Evolutionary conservation across 129 eudicot genomes (phyloP), one percentile per base, ranked within the genome.

Genomic region (Flaveria linearis): DNA sequence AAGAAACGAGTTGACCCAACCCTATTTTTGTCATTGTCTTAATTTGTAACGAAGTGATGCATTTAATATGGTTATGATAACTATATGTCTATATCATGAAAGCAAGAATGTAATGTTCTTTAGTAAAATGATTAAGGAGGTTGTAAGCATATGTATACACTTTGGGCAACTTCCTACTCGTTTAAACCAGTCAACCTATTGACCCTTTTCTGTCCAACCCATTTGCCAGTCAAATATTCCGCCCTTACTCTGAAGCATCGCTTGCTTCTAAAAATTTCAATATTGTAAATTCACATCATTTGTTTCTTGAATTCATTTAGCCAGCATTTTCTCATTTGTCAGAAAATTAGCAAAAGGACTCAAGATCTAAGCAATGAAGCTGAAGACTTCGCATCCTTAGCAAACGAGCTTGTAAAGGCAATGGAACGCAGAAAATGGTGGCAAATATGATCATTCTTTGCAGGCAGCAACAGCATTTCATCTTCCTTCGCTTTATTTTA

Each of bases 351-450:
- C 76, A 82, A 73, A 76, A 80, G 89, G 84, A 84, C 98, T 10
- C 96, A 88, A 84, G 98, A 93, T 68, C 82, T 93, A 74, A 82
- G 72, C 57, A 74, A 79, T 51, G 98, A 85, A 78, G 98, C 98
- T 0, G 96, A 93, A 85, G 90, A 93, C 80, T 93, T 93, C 50
- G 98, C 98, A 49, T 91, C 98, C 47, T 78, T 93, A 76, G 97
- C 98, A n/a, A 84, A 91, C 30, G 98, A 93, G 88, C 98, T 93
- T 50, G 98, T 87, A n/a, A 91, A 86, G 82, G 87, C 68, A 15
- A 91, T 91, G 97, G 98, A 93, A 83, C 72, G 84, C 16, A 84
- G 95, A 57, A 91, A 91, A 76, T 93, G 98, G 98, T 93, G 94
- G 88, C 96, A 93, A 9, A 88, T 93, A 78, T 93, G 84, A 86